These are phyloP conservation scores for Plenodomus biglobosus DNA, from an alignment of 2,329 filamentous ascomycete genomes.

Conservation along the genomic window DNA sequence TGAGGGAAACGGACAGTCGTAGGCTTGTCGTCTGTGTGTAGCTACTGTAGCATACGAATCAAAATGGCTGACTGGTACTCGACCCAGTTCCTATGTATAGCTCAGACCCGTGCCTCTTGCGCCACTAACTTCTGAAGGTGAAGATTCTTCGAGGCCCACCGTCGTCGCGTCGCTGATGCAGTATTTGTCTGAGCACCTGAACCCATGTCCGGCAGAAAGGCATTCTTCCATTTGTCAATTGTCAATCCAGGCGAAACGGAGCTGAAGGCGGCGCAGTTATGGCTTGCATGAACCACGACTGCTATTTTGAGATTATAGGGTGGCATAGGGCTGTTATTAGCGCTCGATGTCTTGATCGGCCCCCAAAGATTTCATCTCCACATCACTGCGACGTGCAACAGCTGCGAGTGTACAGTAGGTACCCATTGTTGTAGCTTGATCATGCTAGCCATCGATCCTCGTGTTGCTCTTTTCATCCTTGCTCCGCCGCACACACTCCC, in stretches of 20 bases:
- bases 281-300: constrained; percentile 7
- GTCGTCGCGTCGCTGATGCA: background rate
- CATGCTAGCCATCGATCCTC: background rate
- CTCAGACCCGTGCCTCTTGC: background rate
- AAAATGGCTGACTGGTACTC: no score
- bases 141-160: background rate
- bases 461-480: background rate
- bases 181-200: background rate
- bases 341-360: background rate
- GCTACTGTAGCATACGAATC: no score
- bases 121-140: background rate
- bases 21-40: background rate
- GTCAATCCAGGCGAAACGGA: constrained; percentile 9
- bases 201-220: constrained; percentile 26
- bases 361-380: background rate
- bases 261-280: constrained; percentile 17
- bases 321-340: constrained; percentile 1
- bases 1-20: constrained; percentile 17
- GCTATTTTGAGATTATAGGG: constrained; percentile 19
- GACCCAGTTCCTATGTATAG: background rate
- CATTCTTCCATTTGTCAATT: constrained; percentile 5
- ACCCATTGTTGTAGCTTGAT: background rate
- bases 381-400: background rate
- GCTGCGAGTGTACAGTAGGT: background rate
- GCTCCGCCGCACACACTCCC: constrained; percentile 8